Base-by-base conservation (phyloP, 2,329 filamentous ascomycete genomes). In the Xylariaceae sp. region DNA sequence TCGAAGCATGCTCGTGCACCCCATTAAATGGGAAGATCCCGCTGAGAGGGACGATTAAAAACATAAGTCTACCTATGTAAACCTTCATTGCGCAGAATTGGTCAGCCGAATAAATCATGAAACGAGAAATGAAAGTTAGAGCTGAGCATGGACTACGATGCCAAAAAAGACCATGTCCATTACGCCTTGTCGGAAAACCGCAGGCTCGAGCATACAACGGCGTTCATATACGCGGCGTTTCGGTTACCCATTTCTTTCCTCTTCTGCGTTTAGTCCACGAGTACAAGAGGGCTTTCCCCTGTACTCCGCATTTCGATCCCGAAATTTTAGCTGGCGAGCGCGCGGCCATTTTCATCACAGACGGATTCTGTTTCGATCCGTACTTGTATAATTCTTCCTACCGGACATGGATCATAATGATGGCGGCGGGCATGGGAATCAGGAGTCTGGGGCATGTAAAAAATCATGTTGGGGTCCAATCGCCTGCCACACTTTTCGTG, bases 1-100 rank as follows among this genome's bases (percentile, higher is more conserved):
- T 69, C 85, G 88, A 52, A 89, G 86, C 64, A 89, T 93, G 83
- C 75, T 94, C 65, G 74, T 94, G 65, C 90, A 95, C 78, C 90
- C 90, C 0, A 85, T 94, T 67, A 95, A 95, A 76, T 80, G 76
- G 72, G 82, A 85, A 70, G 77, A 79, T 63, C 80, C 80, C 18
- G 72, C 70, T n/a, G 79, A 82, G 66, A 69, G 68, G 60, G 68
- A 68, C 10, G 50, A 57, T 6, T 63, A 37, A 59, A 42, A 6
- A 49, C 61, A 58, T 49, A 64, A 67, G 61, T 64, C 51, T 51
- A 30, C 23, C 4, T 35, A 57, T 48, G 61, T 35, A 42, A 42
- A 42, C 37, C 37, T 3, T 8, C 37, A 42, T 9, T 42, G 9
- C 37, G 7, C 8, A 30, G 18, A 60, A 54, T 51, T 15, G 50